Conservation (phyloP, 1,139 yeast genomes). For the Yamadazyma triangularis region DNA sequence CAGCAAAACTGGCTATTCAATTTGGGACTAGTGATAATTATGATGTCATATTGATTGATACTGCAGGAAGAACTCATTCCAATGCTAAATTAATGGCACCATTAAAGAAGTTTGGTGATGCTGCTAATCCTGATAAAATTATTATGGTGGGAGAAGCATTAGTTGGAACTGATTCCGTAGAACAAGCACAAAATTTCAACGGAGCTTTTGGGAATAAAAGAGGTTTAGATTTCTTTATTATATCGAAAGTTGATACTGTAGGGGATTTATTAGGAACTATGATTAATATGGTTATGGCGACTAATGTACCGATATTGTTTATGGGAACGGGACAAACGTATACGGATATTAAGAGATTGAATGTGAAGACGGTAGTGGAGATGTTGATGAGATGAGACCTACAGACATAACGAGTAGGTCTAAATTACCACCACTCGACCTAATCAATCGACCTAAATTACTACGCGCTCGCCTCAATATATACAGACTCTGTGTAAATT, state of each 20-base stretch:
- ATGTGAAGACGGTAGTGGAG: constrained; percentile 90
- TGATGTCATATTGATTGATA: constrained; percentile 90
- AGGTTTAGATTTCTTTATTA: constrained; percentile 82
- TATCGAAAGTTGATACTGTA: constrained; percentile 94
- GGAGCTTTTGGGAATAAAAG: constrained; percentile 87
- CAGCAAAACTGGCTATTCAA: constrained; percentile 91
- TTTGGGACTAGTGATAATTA: constrained; percentile 52
- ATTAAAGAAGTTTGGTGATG: constrained; percentile 88
- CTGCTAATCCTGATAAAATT: constrained; percentile 92
- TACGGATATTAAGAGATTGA: constrained; percentile 88
- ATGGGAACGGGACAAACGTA: constrained; percentile 98
- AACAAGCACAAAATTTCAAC: constrained; percentile 90
- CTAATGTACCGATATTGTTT: constrained; percentile 90
- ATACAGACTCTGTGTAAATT: too few species aligned
- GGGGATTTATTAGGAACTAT: constrained; percentile 95
- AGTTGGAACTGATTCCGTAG: constrained; percentile 96
- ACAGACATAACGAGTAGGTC: too few species aligned
- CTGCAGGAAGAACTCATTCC: constrained; percentile 97
- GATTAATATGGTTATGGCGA: constrained; percentile 97
- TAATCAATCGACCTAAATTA: too few species aligned
- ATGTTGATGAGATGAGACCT: constrained; percentile 52
- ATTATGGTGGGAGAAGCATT: constrained; percentile 99
- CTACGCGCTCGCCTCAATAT: too few species aligned
- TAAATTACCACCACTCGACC: too few species aligned
- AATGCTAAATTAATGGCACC: constrained; percentile 96